Percentiles rank a stretch among this genome's conserved stretches.
These are phyloP conservation scores for Microbotryum saponariae DNA, from an alignment of 1,284 basidiomycete species.

Conservation along the genomic window DNA sequence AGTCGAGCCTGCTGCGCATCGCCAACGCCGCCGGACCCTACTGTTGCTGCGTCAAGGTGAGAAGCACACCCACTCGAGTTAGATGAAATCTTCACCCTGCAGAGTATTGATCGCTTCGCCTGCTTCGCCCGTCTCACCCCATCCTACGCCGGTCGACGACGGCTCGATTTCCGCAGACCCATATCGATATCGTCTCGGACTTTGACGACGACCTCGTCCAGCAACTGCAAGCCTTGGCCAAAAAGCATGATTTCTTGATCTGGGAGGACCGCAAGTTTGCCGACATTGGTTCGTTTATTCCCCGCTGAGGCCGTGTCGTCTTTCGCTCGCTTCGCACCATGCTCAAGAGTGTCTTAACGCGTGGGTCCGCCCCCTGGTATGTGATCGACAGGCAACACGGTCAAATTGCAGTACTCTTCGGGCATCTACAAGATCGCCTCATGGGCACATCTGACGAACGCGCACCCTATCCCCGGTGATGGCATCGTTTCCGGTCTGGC, in stretches of 20 bases:
- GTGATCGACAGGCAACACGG: slow-evolving; percentile 72
- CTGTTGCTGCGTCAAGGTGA: slow-evolving; percentile 89
- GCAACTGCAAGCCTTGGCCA: slow-evolving; percentile 61
- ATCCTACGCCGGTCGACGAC: neutral
- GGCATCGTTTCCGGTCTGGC: slow-evolving; percentile 83
- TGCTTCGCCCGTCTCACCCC: no score
- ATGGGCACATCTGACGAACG: slow-evolving; percentile 97
- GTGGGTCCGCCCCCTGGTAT: slow-evolving; percentile 32
- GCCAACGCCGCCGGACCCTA: slow-evolving; percentile 80
- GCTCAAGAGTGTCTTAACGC: neutral
- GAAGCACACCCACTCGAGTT: slow-evolving; percentile 16
- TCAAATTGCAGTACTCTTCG: slow-evolving; percentile 84
- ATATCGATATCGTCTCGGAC: slow-evolving; percentile 92
- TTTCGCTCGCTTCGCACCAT: neutral
- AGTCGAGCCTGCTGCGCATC: slow-evolving; percentile 72
- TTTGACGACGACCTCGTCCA: slow-evolving; percentile 70
- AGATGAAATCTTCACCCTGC: neutral
- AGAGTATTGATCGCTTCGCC: neutral
- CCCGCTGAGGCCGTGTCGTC: neutral
- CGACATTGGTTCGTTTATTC: slow-evolving; percentile 69
- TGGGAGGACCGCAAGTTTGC: slow-evolving; percentile 98
- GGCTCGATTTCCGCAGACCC: slow-evolving; percentile 56
- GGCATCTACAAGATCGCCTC: slow-evolving; percentile 89
- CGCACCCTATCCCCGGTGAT: slow-evolving; percentile 82
- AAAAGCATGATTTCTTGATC: slow-evolving; percentile 86